A percentile compares a stretch with the other conserved stretches of the same genome.
phyloP scores from a whole-genome alignment of 441 rosid genomes.

The Euphorbia corollata region DNA sequence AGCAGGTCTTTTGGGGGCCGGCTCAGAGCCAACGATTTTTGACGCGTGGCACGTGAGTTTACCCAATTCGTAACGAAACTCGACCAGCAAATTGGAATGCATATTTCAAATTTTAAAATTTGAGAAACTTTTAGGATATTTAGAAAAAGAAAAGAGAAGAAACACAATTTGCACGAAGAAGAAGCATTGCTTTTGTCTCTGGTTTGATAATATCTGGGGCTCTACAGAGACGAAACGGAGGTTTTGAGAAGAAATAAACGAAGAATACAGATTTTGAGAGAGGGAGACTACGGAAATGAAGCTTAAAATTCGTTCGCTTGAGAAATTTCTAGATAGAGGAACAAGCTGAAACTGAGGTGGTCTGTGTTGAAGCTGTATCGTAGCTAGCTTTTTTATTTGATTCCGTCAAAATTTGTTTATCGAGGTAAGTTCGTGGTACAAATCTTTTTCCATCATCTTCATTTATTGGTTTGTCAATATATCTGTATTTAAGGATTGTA shows the following conservation, averaged over 20 bases:
- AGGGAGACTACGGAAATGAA: slow-evolving; percentile 10
- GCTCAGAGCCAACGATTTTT: not conserved
- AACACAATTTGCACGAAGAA: too few relatives aligned
- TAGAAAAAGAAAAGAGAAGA: too few relatives aligned
- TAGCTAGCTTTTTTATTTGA: slow-evolving; percentile 31
- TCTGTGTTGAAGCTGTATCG: slow-evolving; percentile 21
- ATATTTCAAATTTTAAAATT: too few relatives aligned
- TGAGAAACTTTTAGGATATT: too few relatives aligned
- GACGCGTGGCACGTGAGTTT: not conserved
- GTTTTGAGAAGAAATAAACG: slow-evolving; percentile 26
- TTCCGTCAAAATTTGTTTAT: slow-evolving; percentile 14
- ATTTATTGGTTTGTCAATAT: slow-evolving; percentile 16
- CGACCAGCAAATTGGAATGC: too few relatives aligned
- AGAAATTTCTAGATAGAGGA: slow-evolving; percentile 15
- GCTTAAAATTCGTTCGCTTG: not conserved
- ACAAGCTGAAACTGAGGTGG: slow-evolving; percentile 6
- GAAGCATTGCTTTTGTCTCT: slow-evolving; percentile 13
- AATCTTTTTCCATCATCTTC: slow-evolving; percentile 2
- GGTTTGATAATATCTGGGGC: slow-evolving; percentile 21
- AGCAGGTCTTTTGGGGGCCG: too few relatives aligned
- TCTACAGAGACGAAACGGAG: slow-evolving; percentile 26
- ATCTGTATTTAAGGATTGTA: slow-evolving; percentile 18
- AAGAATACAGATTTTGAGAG: slow-evolving; percentile 1
- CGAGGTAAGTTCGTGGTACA: slow-evolving; percentile 23
- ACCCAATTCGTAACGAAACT: too few relatives aligned